These are phyloP conservation scores for Cryphonectria parasitica DNA, from an alignment of 2,329 filamentous ascomycete genomes.

Conservation along the genomic window DNA sequence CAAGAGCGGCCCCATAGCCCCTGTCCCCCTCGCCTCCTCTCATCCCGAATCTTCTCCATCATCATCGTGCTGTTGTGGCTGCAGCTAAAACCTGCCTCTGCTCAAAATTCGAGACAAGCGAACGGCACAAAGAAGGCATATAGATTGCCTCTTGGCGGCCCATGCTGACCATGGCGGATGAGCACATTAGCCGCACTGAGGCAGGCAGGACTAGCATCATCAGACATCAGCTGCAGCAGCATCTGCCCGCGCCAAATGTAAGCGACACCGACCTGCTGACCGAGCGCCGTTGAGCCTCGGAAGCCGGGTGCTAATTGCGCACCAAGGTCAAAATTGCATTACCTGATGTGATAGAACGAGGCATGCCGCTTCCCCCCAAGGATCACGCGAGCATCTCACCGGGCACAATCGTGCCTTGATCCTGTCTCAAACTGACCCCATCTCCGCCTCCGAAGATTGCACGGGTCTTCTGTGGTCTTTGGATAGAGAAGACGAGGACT, in stretches of 20 bases:
- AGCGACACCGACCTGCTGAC: constrained; percentile 13
- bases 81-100: background rate
- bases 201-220: background rate
- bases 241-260: background rate
- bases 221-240: constrained; percentile 8
- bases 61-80: background rate
- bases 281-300: background rate
- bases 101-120: background rate
- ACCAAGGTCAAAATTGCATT: background rate
- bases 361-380: background rate
- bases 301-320: background rate
- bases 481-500: background rate
- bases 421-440: background rate
- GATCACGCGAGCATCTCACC: constrained; percentile 1
- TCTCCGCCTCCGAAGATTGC: background rate
- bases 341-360: too few relatives aligned
- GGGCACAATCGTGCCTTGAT: background rate
- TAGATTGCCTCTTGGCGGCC: background rate
- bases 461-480: background rate
- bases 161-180: background rate
- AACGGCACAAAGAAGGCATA: background rate
- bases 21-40: background rate
- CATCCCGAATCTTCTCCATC: background rate
- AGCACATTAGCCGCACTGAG: background rate
- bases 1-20: background rate